Base-by-base conservation (phyloP, 2,329 filamentous ascomycete species). In the Fusarium sp. region DNA sequence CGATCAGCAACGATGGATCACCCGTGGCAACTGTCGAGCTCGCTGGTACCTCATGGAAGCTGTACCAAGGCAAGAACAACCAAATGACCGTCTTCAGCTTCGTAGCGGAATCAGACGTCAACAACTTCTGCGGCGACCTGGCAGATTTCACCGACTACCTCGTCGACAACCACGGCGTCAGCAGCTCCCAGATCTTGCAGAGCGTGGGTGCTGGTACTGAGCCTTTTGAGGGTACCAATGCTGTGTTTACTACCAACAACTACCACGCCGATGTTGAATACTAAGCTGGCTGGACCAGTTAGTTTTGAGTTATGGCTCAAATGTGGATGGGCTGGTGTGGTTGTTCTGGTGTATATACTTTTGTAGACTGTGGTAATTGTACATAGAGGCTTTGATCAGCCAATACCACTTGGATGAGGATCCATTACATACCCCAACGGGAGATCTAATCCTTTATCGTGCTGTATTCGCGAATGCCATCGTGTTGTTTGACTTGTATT, bases 21-120 rank as follows among this genome's bases (percentile, higher is more conserved):
- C 30, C 88, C 7, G 84, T 92, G 71, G 88, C 87, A 6, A 90
- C 87, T 0, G 82, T 86, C 14, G 89, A 84, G 14, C 84, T 92
- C 63, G 88, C 82, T 32, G 89, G 87, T 30, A 80, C 83, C 41
- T 81, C 76, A 23, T 92, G 87, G 86, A 86, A 87, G 60, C 81
- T 92, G 59, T 92, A 87, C 82, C 84, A 84, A 64, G 90, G 91
- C 32, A 82, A 81, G 23, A 91, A 92, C 76, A 88, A 88, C 37
- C 78, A 82, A 64, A 91, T 85, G 78, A 88, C 85, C 11, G 90
- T 92, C 20, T 92, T 87, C 82, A 89, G 87, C 77, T 93, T 82
- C 64, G 78, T 82, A 50, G 80, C 77, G 34, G 60, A 74, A 10
- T 84, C 80, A 37, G 77, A 85, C 16, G 81, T 87, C 34, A 85